Evolutionary conservation across 352 stramenopile genomes (phyloP).

Genomic region (Phytopythium cucurbitacearum): DNA sequence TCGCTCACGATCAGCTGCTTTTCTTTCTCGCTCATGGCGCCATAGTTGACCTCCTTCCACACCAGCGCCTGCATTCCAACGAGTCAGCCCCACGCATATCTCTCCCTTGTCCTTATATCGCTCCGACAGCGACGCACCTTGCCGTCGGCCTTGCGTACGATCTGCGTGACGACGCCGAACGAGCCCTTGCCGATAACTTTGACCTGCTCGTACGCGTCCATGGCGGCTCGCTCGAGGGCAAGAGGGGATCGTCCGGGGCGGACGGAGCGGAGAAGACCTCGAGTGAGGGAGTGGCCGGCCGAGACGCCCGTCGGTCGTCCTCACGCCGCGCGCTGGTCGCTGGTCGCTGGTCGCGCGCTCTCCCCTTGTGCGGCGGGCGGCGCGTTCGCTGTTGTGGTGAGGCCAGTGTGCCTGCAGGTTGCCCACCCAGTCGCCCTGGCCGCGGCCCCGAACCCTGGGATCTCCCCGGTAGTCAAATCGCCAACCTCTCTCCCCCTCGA

Average conservation of each 20-base stretch:
- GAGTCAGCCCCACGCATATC: background rate
- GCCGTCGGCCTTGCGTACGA: slow-evolving; percentile 84
- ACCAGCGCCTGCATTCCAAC: slow-evolving; percentile 72
- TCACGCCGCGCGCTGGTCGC: background rate
- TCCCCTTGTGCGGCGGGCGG: background rate
- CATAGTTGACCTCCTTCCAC: slow-evolving; percentile 93
- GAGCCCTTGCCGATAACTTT: slow-evolving; percentile 90
- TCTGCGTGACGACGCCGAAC: slow-evolving; percentile 90
- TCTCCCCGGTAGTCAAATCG: slow-evolving; percentile 5
- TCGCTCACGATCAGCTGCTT: slow-evolving; percentile 93
- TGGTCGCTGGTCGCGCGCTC: background rate
- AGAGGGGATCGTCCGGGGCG: background rate
- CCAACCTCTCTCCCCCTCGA: background rate
- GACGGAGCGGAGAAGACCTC: background rate
- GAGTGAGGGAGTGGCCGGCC: background rate
- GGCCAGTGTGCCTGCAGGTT: background rate
- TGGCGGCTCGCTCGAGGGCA: slow-evolving; percentile 10
- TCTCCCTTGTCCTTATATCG: slow-evolving; percentile 4
- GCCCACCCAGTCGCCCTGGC: background rate
- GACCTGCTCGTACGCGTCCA: slow-evolving; percentile 88
- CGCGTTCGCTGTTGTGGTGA: no score
- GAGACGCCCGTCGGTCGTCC: background rate
- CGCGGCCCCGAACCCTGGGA: no score
- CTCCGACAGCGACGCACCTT: slow-evolving; percentile 42
- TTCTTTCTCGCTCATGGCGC: slow-evolving; percentile 90